phyloP scores from a whole-genome alignment of 768 basidiomycete species.

The Leccinum obscurum region DNA sequence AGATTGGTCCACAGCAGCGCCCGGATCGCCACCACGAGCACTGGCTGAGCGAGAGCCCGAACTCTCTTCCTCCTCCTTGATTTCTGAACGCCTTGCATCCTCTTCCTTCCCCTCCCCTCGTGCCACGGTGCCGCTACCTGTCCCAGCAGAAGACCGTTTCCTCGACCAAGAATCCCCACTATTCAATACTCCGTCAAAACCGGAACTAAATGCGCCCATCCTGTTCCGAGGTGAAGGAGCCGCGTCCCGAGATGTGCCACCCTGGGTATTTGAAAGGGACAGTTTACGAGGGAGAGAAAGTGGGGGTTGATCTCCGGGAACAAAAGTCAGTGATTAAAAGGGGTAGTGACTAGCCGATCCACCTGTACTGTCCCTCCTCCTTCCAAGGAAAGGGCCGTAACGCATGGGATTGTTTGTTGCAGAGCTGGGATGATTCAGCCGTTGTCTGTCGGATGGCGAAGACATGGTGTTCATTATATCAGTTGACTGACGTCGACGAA shows the following conservation, averaged over 20 bases:
- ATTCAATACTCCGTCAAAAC: conserved; percentile 73
- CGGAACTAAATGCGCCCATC: conserved; percentile 55
- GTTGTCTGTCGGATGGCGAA: conserved; percentile 59
- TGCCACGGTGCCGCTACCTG: conserved; percentile 33
- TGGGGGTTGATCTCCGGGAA: conserved; percentile 56
- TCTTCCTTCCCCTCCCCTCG: conserved; percentile 42
- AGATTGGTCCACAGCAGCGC: conserved; percentile 9
- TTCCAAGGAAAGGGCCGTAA: conserved; percentile 55
- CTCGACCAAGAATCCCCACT: conserved; percentile 72
- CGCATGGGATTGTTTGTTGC: conserved; percentile 55
- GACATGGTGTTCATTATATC: conserved; percentile 66
- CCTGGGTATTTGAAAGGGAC: conserved; percentile 63
- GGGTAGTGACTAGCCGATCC: conserved; percentile 9
- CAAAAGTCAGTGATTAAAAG: conserved; percentile 9
- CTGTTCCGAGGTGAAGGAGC: conserved; percentile 65
- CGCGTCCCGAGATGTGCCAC: conserved; percentile 53
- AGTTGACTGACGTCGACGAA: conserved; percentile 80
- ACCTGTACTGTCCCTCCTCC: conserved; percentile 76
- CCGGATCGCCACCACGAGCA: conserved; percentile 11
- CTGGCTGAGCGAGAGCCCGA: conserved; percentile 4
- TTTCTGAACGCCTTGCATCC: conserved; percentile 46
- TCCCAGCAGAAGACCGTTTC: conserved; percentile 63
- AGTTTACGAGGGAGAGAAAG: conserved; percentile 60
- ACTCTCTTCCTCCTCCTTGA: conserved; percentile 61
- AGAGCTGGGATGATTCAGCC: conserved; percentile 52